Base-by-base conservation (phyloP, 768 basidiomycete species). In the Saitozyma sp. region DNA sequence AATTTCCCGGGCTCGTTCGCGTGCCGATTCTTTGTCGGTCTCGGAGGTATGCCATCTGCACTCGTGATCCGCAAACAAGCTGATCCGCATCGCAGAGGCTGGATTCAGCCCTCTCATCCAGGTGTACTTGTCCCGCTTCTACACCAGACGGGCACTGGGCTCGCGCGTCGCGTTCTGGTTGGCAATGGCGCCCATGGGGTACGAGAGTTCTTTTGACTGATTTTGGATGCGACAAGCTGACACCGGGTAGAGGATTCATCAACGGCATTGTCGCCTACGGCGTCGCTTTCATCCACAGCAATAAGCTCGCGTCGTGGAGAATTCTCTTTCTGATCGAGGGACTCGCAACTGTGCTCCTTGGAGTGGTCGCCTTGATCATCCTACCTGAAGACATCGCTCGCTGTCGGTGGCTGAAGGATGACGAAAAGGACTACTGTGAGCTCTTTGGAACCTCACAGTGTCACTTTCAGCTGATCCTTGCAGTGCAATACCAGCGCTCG, bases 321-420 rank as follows among this genome's bases (percentile, higher is more conserved):
- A 84, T 81, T 61, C 67, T 84, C 29, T 85, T 84, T 66, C 82
- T 84, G 82, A 83, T 85, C 52, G 84, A 85, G 80, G 84, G 83
- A 76, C 52, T 51, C 8, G 29, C 56, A 16, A 41, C 62, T 0
- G 13, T 63, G 39, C 37, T 62, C 16, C 82, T 84, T 57, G 82
- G 83, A 6, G 65, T 80, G 8, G 81, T 84, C 59, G 84, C 84
- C 17, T 81, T 79, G 65, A 79, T 83, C 40, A 62, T 62, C 14
- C 54, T 66, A 0, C 65, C 65, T 16, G 42, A 46, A n/a, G 39
- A 58, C 17, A 50, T 54, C 19, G 37, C 56, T 7, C 46, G 50
- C 9, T 42, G 39, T 20, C 46, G 52, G 19, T 58, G 50, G 10
- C 55, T 68, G 9, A 65, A 49, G 8, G 64, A 65, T 6, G 63